Conservation (phyloP, 176 grass and related monocot species). For the Paspalum vaginatum region DNA sequence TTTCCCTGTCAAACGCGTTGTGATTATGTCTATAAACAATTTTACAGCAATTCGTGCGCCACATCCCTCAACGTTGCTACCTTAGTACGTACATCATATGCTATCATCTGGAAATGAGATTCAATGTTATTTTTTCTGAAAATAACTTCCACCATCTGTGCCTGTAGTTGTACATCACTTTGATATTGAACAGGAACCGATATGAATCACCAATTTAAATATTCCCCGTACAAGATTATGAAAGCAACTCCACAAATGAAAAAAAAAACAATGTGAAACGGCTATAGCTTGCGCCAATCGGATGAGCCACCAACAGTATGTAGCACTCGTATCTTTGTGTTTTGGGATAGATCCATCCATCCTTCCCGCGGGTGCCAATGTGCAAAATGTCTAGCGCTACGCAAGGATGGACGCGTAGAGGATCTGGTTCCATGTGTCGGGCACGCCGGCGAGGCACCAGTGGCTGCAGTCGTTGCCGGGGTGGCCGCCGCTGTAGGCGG, state of each 20-base stretch:
- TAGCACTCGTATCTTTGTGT: background rate
- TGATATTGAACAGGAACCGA: background rate
- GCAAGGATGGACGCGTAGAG: conserved; percentile 61
- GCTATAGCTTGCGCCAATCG: background rate
- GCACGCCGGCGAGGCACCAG: conserved; percentile 94
- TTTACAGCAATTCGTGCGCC: background rate
- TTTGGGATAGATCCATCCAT: too few species aligned
- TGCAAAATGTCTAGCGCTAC: background rate
- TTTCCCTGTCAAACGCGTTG: background rate
- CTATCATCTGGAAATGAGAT: background rate
- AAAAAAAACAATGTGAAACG: background rate
- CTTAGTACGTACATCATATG: background rate
- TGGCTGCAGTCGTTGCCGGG: conserved; percentile 91
- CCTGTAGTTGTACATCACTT: background rate
- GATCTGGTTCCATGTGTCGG: conserved; percentile 97
- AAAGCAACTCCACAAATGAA: background rate
- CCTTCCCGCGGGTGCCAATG: too few species aligned
- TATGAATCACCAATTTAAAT: conserved; percentile 34
- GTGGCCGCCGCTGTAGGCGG: conserved; percentile 79
- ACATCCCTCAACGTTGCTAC: too few species aligned
- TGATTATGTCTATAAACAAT: background rate
- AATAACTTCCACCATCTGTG: too few species aligned
- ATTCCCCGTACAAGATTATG: background rate
- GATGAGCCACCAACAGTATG: background rate
- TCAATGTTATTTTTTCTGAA: background rate